Conservation (phyloP, 805 yeast genomes). For the Teunomyces aglyptinius region DNA sequence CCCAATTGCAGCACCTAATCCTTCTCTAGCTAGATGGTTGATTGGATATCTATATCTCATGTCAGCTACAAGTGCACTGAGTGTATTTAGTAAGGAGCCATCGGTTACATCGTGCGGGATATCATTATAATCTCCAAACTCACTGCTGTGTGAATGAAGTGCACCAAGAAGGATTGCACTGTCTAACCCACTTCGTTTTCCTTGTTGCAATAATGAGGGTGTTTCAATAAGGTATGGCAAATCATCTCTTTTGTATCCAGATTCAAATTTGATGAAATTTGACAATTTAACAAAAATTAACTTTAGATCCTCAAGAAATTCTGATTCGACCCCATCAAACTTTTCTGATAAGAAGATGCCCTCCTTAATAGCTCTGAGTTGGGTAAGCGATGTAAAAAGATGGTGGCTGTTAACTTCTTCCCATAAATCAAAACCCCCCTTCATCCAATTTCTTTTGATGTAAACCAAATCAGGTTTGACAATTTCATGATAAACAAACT, state of each 20-base stretch:
- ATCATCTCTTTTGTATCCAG: conserved; percentile 36
- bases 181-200: conserved; percentile 70
- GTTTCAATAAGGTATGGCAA: conserved; percentile 69
- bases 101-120: conserved; percentile 67
- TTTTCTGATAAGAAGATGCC: conserved; percentile 46
- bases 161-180: conserved; percentile 64
- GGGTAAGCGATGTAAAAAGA: conserved; percentile 76
- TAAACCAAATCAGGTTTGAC: conserved; percentile 71
- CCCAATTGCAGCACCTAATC: conserved; percentile 69
- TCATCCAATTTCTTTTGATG: conserved; percentile 58
- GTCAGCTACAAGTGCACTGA: conserved; percentile 58
- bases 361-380: conserved; percentile 62
- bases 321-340: conserved; percentile 18
- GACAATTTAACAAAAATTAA: conserved; percentile 33
- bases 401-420: conserved; percentile 79
- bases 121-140: conserved; percentile 29
- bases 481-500: conserved; percentile 49
- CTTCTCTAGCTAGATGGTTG: conserved; percentile 47
- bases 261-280: conserved; percentile 35
- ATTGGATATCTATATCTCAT: conserved; percentile 79
- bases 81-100: conserved; percentile 57
- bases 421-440: conserved; percentile 84
- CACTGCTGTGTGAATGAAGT: conserved; percentile 47
- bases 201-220: conserved; percentile 43
- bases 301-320: conserved; percentile 28